These are phyloP conservation scores for Zostera marina DNA, from an alignment of 116 monocot genomes.

Conservation along the genomic window DNA sequence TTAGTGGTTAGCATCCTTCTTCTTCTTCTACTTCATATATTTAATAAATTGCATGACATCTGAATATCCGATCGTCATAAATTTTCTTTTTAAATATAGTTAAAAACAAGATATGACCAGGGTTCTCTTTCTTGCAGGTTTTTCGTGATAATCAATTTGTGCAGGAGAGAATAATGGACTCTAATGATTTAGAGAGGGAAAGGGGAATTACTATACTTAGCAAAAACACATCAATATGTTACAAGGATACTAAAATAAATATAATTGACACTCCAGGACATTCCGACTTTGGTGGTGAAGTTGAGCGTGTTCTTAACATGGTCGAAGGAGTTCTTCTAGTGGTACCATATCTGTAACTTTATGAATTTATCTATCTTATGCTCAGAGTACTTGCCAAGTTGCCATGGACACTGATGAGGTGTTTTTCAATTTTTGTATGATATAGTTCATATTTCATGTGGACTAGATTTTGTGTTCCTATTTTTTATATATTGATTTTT, in stretches of 20 bases:
- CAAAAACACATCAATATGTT: constrained; percentile 91
- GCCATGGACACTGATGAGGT: not conserved
- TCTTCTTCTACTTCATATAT: not conserved
- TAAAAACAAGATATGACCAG: not conserved
- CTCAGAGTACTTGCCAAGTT: not conserved
- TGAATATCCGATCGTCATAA: no score
- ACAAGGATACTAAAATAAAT: constrained; percentile 90
- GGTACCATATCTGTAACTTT: constrained; percentile 28
- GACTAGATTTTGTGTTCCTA: not conserved
- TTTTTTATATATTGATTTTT: no score
- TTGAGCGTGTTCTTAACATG: constrained; percentile 96
- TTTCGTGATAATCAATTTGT: constrained; percentile 92
- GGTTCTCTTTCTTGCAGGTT: constrained; percentile 36
- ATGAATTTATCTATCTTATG: not conserved
- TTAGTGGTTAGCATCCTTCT: not conserved
- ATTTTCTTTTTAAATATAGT: not conserved
- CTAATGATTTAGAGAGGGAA: constrained; percentile 86
- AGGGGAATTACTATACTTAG: constrained; percentile 96
- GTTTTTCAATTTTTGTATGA: not conserved
- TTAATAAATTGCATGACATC: not conserved
- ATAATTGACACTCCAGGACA: constrained; percentile 97
- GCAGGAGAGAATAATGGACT: constrained; percentile 97
- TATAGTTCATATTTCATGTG: not conserved
- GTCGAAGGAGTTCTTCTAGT: constrained; percentile 98
- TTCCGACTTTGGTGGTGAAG: constrained; percentile 97